Base-by-base conservation (phyloP, 78 protist genomes). In the Dictyostelium firmibasis region DNA sequence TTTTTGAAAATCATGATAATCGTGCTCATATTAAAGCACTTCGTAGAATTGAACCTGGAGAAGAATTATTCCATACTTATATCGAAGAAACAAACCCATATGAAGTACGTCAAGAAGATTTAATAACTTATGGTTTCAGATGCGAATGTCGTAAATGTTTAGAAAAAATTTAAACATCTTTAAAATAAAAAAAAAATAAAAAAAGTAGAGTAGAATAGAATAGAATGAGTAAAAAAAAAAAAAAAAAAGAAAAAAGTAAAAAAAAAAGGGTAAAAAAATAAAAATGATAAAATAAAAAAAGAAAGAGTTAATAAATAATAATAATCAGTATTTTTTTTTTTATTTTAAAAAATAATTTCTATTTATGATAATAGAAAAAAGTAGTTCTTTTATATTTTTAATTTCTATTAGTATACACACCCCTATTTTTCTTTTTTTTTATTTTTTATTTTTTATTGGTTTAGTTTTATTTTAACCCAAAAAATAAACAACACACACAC, bases 41-140 rank as follows among this genome's bases (percentile, higher is more conserved):
- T 8, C n/a, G 96, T 16, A 31, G 50, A 11, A 92, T 92, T 35
- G 83, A 75, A 50, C 64, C 91, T 2, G 91, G 91, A 27, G 96
- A 92, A 76, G 96, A 92, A 35, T 67, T 92, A 47, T 47, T 47
- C 35, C 96, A 92, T 25, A 67, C 93, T 13, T 92, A 92, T 44
- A 92, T 92, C 20, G 96, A 92, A 27, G 96, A 92, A 41, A 20
- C 35, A 7, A 29, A 44, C 10, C 86, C 96, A 44, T 76, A 44
- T 47, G 96, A 92, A 14, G 81, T 76, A 6, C 85, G 96, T 84
- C 41, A 41, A 25, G 44, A 77, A 72, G 96, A 92, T 35, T 72
- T 92, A 20, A 29, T 85, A 25, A 86, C 96, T 4, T 92, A 92
- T 81, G 96, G 96, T 47, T 92, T 92, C 62, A 72, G 76, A 27